Percentiles rank a stretch among this genome's conserved stretches.
Evolutionary conservation across 352 stramenopile genomes (phyloP).

Genomic region (Phytophthora podocarpi): DNA sequence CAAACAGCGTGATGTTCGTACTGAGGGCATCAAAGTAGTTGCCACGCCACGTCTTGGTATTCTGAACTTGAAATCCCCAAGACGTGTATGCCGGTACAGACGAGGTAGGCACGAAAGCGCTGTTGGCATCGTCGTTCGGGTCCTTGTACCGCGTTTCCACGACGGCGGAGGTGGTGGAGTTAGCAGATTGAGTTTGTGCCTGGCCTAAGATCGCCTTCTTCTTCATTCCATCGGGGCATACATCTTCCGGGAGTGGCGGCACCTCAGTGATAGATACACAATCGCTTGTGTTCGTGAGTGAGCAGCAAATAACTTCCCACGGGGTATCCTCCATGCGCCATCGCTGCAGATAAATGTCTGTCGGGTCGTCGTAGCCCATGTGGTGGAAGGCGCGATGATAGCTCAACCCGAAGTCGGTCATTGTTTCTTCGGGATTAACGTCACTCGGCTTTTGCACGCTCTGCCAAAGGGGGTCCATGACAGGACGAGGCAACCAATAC

Average conservation of each 20-base stretch:
- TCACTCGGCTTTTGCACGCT: constrained; percentile 84
- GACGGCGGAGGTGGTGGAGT: constrained; percentile 24
- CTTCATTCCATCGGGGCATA: constrained; percentile 60
- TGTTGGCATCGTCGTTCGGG: constrained; percentile 90
- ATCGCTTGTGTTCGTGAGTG: constrained; percentile 55
- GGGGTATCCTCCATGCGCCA: constrained; percentile 94
- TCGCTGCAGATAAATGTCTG: constrained; percentile 97
- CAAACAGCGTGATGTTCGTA: constrained; percentile 92
- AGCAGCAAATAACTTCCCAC: constrained; percentile 92
- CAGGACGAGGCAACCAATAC: constrained; percentile 93
- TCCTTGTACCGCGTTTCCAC: constrained; percentile 93
- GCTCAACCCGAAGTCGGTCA: constrained; percentile 93
- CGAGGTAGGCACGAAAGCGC: constrained; percentile 84
- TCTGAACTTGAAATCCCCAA: constrained; percentile 84
- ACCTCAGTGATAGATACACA: constrained; percentile 57
- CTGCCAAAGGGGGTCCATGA: constrained; percentile 98
- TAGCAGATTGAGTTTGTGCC: constrained; percentile 53
- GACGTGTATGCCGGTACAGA: constrained; percentile 78
- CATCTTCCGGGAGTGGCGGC: constrained; percentile 31
- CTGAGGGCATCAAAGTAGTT: constrained; percentile 95
- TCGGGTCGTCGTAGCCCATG: constrained; percentile 94
- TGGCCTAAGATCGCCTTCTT: constrained; percentile 73
- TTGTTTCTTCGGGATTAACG: constrained; percentile 30
- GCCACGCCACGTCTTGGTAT: constrained; percentile 93
- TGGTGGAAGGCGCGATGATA: constrained; percentile 96